Percentiles rank a stretch among this genome's conserved stretches.
phyloP scores from a whole-genome alignment of 495 filamentous ascomycete genomes.

The Elaphomyces granulatus region DNA sequence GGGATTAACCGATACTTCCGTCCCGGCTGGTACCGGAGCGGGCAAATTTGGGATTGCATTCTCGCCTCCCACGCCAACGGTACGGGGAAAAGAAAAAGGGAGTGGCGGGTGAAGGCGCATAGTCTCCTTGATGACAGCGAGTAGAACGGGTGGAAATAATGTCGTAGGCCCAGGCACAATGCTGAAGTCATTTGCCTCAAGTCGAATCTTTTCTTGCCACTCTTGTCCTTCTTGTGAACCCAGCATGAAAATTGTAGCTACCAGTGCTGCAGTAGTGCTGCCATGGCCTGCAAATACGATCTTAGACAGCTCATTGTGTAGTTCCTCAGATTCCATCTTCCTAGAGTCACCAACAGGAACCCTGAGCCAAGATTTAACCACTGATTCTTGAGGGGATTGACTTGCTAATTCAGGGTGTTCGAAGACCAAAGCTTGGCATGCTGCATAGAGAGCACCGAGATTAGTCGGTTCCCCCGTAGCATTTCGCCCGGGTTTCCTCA shows the following conservation, averaged over 20 bases:
- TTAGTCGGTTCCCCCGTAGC: no score
- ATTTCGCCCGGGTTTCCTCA: no score
- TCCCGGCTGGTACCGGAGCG: constrained; percentile 44
- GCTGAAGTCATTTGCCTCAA: background rate
- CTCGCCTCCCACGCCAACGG: constrained; percentile 16
- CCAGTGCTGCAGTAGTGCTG: constrained; percentile 8
- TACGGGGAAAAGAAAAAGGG: constrained; percentile 46
- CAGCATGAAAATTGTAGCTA: constrained; percentile 8
- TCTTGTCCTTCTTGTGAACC: constrained; percentile 6
- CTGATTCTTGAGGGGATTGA: constrained; percentile 9
- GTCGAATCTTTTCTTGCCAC: constrained; percentile 9
- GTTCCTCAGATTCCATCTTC: constrained; percentile 7
- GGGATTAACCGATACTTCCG: constrained; percentile 39
- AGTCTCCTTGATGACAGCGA: constrained; percentile 59
- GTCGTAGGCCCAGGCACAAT: background rate
- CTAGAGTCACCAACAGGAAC: constrained; percentile 5
- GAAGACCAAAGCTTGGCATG: no score
- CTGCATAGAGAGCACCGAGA: no score
- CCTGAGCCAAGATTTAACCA: constrained; percentile 10
- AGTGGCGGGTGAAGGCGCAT: constrained; percentile 57
- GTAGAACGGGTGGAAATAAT: constrained; percentile 48
- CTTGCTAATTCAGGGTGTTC: no score
- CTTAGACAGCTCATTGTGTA: constrained; percentile 7
- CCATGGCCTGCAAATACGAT: constrained; percentile 10
- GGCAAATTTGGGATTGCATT: constrained; percentile 9